phyloP scores from a whole-genome alignment of 169 alveolate genomes.

The Plasmodium inui region DNA sequence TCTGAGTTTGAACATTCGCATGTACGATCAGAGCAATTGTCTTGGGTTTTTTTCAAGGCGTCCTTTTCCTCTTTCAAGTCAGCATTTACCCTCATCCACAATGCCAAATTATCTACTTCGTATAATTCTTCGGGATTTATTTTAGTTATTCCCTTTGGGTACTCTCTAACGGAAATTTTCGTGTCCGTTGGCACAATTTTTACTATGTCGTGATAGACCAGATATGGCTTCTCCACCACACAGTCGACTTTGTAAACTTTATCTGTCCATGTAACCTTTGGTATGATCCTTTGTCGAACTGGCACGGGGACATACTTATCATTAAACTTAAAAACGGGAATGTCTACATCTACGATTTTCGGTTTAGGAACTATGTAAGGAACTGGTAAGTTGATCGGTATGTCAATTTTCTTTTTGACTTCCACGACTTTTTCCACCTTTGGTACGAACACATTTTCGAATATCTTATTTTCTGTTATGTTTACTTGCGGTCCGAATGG shows the following conservation, averaged over 20 bases:
- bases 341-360: constrained; percentile 78
- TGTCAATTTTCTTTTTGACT: constrained; percentile 59
- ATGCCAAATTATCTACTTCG: constrained; percentile 80
- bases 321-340: constrained; percentile 82
- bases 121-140: constrained; percentile 81
- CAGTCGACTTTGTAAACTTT: constrained; percentile 79
- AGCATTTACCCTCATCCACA: constrained; percentile 85
- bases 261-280: constrained; percentile 80
- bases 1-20: constrained; percentile 59
- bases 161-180: constrained; percentile 78
- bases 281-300: constrained; percentile 79
- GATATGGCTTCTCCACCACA: constrained; percentile 79
- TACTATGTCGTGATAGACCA: constrained; percentile 80
- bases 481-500: constrained; percentile 75
- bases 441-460: constrained; percentile 56
- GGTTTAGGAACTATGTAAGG: constrained; percentile 84
- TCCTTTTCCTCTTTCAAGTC: constrained; percentile 79
- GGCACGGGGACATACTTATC: constrained; percentile 83
- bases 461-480: constrained; percentile 18
- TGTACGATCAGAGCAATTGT: constrained; percentile 11
- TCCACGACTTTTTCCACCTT: constrained; percentile 72
- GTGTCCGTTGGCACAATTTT: constrained; percentile 81
- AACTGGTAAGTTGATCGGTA: constrained; percentile 76
- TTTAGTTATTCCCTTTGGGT: constrained; percentile 79
- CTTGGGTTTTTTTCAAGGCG: constrained; percentile 11